Percentiles rank a stretch among this genome's conserved stretches.
Conservation (phyloP, 2,329 filamentous ascomycete genomes). For the Decorospora gaudefroyi region DNA sequence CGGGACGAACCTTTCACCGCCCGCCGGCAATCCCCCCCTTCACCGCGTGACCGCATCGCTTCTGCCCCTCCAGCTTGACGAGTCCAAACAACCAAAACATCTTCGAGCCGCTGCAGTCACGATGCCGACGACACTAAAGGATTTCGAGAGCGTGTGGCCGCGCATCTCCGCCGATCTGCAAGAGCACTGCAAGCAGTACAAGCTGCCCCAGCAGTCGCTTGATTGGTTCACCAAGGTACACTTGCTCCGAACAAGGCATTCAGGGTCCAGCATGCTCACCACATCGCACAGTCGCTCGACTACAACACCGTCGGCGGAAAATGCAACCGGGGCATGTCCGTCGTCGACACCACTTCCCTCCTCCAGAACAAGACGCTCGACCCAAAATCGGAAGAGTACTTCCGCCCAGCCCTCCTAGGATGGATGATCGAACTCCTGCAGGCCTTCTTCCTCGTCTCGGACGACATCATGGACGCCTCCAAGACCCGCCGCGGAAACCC, state of each 20-base stretch:
- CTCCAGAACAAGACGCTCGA: slow-evolving; percentile 73
- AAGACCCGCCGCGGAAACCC: slow-evolving; percentile 93
- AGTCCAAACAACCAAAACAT: slow-evolving; percentile 1
- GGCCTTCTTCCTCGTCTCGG: slow-evolving; percentile 97
- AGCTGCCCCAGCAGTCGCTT: slow-evolving; percentile 77
- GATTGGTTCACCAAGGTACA: slow-evolving; percentile 83
- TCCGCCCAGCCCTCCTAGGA: slow-evolving; percentile 82
- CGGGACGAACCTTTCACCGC: slow-evolving; percentile 30
- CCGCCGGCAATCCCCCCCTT: slow-evolving; percentile 6
- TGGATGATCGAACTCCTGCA: slow-evolving; percentile 99
- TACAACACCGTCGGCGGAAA: slow-evolving; percentile 92
- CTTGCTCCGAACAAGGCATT: slow-evolving; percentile 2
- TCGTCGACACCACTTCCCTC: slow-evolving; percentile 85
- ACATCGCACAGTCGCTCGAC: slow-evolving; percentile 68
- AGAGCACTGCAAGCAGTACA: slow-evolving; percentile 77
- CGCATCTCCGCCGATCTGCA: slow-evolving; percentile 81
- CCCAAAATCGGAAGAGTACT: slow-evolving; percentile 74
- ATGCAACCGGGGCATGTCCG: slow-evolving; percentile 98
- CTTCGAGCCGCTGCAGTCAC: slow-evolving; percentile 3
- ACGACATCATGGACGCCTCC: slow-evolving; percentile 97
- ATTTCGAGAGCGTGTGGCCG: slow-evolving; percentile 91
- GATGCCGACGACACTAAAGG: slow-evolving; percentile 75
- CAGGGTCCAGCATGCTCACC: slow-evolving; percentile 23
- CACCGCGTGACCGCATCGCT: slow-evolving; percentile 14
- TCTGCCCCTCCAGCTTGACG: slow-evolving; percentile 15